Base-by-base conservation (phyloP, 2,329 filamentous ascomycete species). In the Blumeria graminis region DNA sequence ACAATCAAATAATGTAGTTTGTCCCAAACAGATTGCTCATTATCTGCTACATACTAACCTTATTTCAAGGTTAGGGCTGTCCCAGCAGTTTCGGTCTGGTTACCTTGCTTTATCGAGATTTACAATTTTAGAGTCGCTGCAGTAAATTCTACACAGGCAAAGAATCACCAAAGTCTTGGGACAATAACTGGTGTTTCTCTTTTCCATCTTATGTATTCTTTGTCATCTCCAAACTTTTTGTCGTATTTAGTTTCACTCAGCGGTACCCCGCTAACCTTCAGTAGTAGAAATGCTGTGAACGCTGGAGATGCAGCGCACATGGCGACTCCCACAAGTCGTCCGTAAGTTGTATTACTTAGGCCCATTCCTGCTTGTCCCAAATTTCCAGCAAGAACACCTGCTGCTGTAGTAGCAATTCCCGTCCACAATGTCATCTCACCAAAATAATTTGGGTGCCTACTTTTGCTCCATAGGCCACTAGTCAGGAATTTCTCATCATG, bases 401-500 rank as follows among this genome's bases (percentile, higher is more conserved):
- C 77, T 0, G 77, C 73, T 0, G 72, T 68, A 5, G 77, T 75
- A 0, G 81, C 79, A 57, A 85, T 75, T 1, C 82, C 81, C 0
- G 76, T 78, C 82, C 81, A 86, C 35, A 86, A 69, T 10, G 77
- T 81, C 33, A 72, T 74, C 66, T 85, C 81, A n/a, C 81, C 82
- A 65, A 85, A 82, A 69, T 85, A 85, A 63, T 85, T 82, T 0
- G 81, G 81, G 66, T 82, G 78, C 58, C 78, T 69, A 52, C 72
- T 76, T 63, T 74, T 73, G 6, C 71, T 70, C 76, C 80, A 85
- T 38, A 85, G 63, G 0, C 81, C 81, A 0, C 70, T 66, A 0
- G 79, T 81, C 59, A 85, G 64, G 62, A 84, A 85, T 50, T 78
- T 74, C 66, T 85, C 80, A 28, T 76, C 74, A 59, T 86, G 82